A percentile compares a stretch with the other conserved stretches of the same genome.
phyloP scores from a whole-genome alignment of 257 asterid species.

The Apocynum venetum region DNA sequence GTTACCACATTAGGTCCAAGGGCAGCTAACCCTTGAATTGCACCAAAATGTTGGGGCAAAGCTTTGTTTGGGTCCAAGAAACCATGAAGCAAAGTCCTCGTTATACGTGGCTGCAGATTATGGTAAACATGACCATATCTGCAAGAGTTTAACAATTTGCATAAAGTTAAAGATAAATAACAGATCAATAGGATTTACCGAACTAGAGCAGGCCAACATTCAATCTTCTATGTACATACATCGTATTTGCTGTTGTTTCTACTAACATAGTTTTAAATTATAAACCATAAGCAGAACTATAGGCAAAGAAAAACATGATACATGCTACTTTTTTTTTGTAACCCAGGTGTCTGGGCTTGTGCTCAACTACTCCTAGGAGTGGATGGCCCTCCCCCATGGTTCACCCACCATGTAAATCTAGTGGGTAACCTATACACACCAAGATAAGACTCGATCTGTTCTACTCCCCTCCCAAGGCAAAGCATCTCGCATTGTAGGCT shows the following conservation, averaged over 20 bases:
- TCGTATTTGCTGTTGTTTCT: background rate
- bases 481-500: too few species aligned
- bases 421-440: too few species aligned
- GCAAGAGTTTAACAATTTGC: slow-evolving; percentile 17
- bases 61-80: slow-evolving; percentile 87
- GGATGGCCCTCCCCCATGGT: too few species aligned
- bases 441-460: too few species aligned
- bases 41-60: slow-evolving; percentile 96
- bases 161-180: background rate
- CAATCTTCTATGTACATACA: background rate
- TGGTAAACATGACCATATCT: slow-evolving; percentile 88
- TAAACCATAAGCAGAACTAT: background rate
- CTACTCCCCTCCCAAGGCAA: too few species aligned
- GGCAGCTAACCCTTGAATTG: slow-evolving; percentile 90
- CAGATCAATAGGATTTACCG: background rate
- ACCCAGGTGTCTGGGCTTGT: too few species aligned
- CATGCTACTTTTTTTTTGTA: too few species aligned
- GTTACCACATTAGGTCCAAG: slow-evolving; percentile 93
- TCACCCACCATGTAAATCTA: too few species aligned
- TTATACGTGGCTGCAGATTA: slow-evolving; percentile 83
- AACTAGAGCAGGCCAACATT: background rate
- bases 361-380: too few species aligned
- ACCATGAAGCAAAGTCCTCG: slow-evolving; percentile 76
- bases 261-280: background rate
- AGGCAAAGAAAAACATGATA: background rate